Evolutionary conservation across 805 yeast genomes (phyloP).

Genomic region (Komagataella ulmi): DNA sequence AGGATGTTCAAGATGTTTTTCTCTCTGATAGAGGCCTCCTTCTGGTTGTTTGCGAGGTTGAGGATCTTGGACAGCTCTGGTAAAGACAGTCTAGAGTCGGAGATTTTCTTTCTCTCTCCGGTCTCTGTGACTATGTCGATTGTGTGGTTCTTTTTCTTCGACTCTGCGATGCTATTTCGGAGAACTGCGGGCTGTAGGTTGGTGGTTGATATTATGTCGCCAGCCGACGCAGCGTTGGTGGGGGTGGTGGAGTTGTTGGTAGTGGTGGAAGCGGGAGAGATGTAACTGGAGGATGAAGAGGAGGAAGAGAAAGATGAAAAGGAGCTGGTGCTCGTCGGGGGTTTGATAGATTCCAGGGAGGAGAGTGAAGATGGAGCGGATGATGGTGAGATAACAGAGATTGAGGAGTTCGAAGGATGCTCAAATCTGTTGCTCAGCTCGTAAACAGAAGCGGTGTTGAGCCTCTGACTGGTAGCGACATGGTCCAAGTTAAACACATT

Average conservation of each 20-base stretch:
- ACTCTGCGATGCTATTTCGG: not conserved
- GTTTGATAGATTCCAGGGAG: not conserved
- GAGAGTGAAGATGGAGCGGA: not conserved
- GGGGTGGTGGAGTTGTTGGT: not conserved
- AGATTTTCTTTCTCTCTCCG: conserved; percentile 11
- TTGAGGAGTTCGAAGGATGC: not conserved
- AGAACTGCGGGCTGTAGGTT: not conserved
- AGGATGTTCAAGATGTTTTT: conserved; percentile 36
- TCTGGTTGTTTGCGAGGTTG: conserved; percentile 29
- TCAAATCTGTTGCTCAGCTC: not conserved
- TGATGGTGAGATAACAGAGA: not conserved
- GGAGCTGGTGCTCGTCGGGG: not conserved
- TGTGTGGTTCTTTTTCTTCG: not conserved
- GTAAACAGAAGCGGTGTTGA: not conserved
- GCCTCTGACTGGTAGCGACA: not conserved
- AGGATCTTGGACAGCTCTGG: conserved; percentile 40
- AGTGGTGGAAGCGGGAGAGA: not conserved
- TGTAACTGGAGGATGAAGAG: not conserved
- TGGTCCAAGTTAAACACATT: not conserved
- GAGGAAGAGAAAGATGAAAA: not conserved
- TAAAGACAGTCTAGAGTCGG: conserved; percentile 44
- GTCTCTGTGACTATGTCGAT: not conserved
- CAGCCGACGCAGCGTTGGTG: not conserved
- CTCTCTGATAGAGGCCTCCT: conserved; percentile 46
- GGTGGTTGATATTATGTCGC: not conserved